Base-by-base conservation (phyloP, 495 filamentous ascomycete genomes). In the Achaetomiella virescens region DNA sequence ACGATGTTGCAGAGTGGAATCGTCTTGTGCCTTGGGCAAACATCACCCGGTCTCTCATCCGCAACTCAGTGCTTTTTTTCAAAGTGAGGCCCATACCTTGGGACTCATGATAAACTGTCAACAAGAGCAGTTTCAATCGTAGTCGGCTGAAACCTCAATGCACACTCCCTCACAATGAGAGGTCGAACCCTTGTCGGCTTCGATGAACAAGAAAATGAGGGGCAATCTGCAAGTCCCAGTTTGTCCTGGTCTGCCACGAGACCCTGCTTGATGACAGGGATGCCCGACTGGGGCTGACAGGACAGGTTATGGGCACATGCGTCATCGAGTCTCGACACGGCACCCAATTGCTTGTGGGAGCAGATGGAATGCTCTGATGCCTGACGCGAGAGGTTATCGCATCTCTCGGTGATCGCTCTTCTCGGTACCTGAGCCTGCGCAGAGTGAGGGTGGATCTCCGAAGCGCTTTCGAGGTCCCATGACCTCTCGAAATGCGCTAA, bases 401-500 rank as follows among this genome's bases (percentile, higher is more conserved):
- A n/a, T 5, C n/a, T 17, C 40, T 27, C 36, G 52, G 40, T 21
- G 33, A 38, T 54, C 41, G 29, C 41, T 1, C 22, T 12, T 9
- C 50, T 42, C 27, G 46, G 17, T 52, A 47, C 43, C 36, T 61
- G 60, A 46, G 49, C 43, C 36, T 61, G 60, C 50, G 49, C 54
- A 42, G n/a, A 15, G 42, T 57, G 46, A 60, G 41, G 54, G 49
- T 66, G 60, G 63, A 62, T 58, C 60, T 48, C 48, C 35, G 17
- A 47, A 31, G 41, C 41, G 52, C 55, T 61, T 53, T 49, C 55
- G 38, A 66, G 64, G 66, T 69, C 66, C 40, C 60, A 63, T 61
- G 66, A 69, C 62, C 61, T 42, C 33, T 51, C 53, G 45, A 43
- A 25, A 52, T 55, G 44, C 62, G 62, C 66, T 66, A 66, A 58